These are phyloP conservation scores for Trichoderma oligosporum DNA, from an alignment of 2,329 filamentous ascomycete genomes.

Conservation along the genomic window DNA sequence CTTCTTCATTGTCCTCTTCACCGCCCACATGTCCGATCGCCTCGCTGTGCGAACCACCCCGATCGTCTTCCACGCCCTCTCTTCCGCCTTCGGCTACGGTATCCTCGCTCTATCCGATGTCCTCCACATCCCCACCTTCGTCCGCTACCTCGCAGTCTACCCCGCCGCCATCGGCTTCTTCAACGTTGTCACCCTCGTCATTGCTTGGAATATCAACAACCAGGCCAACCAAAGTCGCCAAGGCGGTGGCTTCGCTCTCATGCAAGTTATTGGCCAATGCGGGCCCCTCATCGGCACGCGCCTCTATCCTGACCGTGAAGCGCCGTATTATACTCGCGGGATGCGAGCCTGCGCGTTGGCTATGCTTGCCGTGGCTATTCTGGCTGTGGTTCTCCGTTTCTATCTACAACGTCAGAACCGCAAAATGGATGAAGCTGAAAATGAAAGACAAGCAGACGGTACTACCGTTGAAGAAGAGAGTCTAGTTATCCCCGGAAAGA, in stretches of 20 bases:
- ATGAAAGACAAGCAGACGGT: slow-evolving; percentile 24
- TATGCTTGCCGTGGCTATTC: slow-evolving; percentile 57
- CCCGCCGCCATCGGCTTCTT: slow-evolving; percentile 80
- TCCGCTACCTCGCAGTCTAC: slow-evolving; percentile 72
- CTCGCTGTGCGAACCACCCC: slow-evolving; percentile 58
- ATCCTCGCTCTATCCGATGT: slow-evolving; percentile 57
- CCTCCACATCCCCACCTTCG: slow-evolving; percentile 40
- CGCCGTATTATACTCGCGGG: slow-evolving; percentile 58
- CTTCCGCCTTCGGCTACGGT: slow-evolving; percentile 59
- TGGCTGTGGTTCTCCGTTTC: slow-evolving; percentile 53
- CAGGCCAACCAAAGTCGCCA: slow-evolving; percentile 65
- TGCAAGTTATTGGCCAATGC: slow-evolving; percentile 79
- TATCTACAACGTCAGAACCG: slow-evolving; percentile 52
- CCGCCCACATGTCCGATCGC: slow-evolving; percentile 69
- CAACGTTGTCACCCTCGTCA: slow-evolving; percentile 75
- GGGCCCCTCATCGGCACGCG: slow-evolving; percentile 68
- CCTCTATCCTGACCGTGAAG: slow-evolving; percentile 58
- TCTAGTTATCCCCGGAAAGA: slow-evolving; percentile 35
- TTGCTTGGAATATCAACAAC: slow-evolving; percentile 88
- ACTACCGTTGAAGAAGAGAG: slow-evolving; percentile 38
- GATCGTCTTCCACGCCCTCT: slow-evolving; percentile 64
- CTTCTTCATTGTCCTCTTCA: slow-evolving; percentile 67
- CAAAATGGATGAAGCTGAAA: slow-evolving; percentile 37
- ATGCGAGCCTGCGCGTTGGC: slow-evolving; percentile 61
- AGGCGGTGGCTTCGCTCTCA: slow-evolving; percentile 71